Percentiles rank a stretch among this genome's conserved stretches.
Conservation (phyloP, 495 filamentous ascomycete genomes). For the Cairneyella variabilis region DNA sequence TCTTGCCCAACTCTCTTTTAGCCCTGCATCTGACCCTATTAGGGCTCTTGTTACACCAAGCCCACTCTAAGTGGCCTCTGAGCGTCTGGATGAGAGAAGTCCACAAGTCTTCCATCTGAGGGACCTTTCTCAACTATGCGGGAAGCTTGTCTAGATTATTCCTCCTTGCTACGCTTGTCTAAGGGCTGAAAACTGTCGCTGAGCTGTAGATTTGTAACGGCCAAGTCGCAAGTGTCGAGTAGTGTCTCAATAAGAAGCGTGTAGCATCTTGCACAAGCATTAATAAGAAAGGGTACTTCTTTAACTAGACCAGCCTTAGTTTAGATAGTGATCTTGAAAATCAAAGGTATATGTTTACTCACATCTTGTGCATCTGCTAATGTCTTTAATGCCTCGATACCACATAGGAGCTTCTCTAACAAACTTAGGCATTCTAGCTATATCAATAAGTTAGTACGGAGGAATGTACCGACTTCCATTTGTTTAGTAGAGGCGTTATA, state of each 20-base stretch:
- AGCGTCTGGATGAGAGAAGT: constrained; percentile 16
- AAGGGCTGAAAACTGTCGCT: constrained; percentile 33
- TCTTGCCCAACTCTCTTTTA: no score
- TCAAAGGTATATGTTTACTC: constrained; percentile 12
- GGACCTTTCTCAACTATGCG: constrained; percentile 13
- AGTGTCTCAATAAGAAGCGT: constrained; percentile 26
- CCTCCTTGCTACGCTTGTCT: constrained; percentile 20
- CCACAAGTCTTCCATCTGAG: constrained; percentile 14
- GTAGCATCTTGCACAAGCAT: constrained; percentile 23
- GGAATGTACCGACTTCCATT: constrained; percentile 14
- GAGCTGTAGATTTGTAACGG: constrained; percentile 30
- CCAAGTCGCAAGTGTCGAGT: constrained; percentile 18
- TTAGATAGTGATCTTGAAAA: constrained; percentile 7
- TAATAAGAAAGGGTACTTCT: constrained; percentile 10
- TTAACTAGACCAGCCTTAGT: neutral
- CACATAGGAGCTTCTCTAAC: constrained; percentile 20
- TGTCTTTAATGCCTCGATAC: constrained; percentile 12
- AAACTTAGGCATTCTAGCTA: constrained; percentile 30
- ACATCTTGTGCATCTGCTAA: constrained; percentile 11
- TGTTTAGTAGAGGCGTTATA: constrained; percentile 12
- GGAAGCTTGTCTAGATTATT: constrained; percentile 20
- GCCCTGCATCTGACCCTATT: no score
- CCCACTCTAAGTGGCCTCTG: neutral
- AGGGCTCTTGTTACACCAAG: no score
- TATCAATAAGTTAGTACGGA: constrained; percentile 23